Base-by-base conservation (phyloP, 2,329 filamentous ascomycete genomes). In the Sarocladiaceae sp. region DNA sequence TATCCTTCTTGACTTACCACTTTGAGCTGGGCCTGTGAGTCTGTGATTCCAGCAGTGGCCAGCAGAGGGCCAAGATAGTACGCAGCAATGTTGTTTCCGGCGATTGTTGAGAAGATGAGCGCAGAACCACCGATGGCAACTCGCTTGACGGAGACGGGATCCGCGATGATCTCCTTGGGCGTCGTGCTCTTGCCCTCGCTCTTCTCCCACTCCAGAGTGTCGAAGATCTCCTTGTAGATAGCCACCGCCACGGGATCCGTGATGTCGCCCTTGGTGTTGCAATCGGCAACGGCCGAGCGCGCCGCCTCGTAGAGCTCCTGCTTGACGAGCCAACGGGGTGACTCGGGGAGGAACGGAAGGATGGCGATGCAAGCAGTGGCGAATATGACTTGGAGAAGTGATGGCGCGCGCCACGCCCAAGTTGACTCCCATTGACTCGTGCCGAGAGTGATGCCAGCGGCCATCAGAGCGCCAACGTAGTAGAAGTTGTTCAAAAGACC, bases 401-500 rank as follows among this genome's bases (percentile, higher is more conserved):
- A 59, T 0, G 58, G 59, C 6, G 62, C 61, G 11, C 58, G 49
- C 60, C 61, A 63, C 2, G 58, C 55, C 60, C 60, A 63, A 6
- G 31, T 51, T 9, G 26, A 29, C 26, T 29, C 26, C 26, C 26
- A 29, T 29, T 33, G 45, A 45, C 66, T 53, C 12, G 68, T 70
- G 5, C 63, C 64, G 42, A 65, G 67, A 0, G 68, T 66, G 3
- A 69, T 67, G 45, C 61, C 68, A 0, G 67, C 67, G 1, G 70
- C 64, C 2, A 55, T 45, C 13, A 74, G 68, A 6, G 58, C 53
- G 2, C 71, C 69, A 9, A 74, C 55, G 40, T 72, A 72, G 58
- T 68, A 74, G 1, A 66, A 50, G 0, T 54, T 69, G 45, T 77
- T 76, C 57, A 73, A 77, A 2, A 78, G 58, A 0, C 71, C 72